Evolutionary conservation across 2,329 filamentous ascomycete genomes (phyloP), one percentile per base, ranked within the genome.

Genomic region (Neoscytalidium dimidiatum): DNA sequence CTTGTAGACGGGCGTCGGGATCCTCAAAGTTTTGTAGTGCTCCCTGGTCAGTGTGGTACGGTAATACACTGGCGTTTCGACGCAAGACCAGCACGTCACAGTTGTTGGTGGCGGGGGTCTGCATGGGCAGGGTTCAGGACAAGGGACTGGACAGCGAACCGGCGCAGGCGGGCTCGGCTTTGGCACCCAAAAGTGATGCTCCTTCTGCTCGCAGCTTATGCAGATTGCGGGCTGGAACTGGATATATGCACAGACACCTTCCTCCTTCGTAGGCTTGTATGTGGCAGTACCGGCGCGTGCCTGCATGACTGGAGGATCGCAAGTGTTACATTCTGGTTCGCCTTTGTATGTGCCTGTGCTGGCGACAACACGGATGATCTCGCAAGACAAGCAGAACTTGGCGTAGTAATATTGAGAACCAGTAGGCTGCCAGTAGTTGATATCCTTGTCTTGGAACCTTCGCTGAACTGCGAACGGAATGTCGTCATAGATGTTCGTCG

Each of bases 401-500:
- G 44, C 31, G 9, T 62, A 62, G 58, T 62, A 62, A 21, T 38
- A 48, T 4, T 38, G 29, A n/a, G 58, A 62, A 14, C 29, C 58
- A 19, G 13, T 8, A 11, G 58, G 29, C 2, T 26, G 19, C 58
- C 58, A 62, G 29, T 49, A 62, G 43, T 62, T 62, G 21, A 62
- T 49, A 3, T 62, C 58, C 3, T 48, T 4, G 7, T 51, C 14
- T n/a, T 62, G 19, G 29, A 62, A 62, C n/a, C 23, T 19, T 11
- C n/a, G 19, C 13, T 41, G 31, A 2, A 57, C n/a, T 4, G 52
- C n/a, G 19, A 6, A 9, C 5, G 52, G 52, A 9, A 57, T 28
- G 6, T 13, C 17, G 13, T 21, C 29, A 9, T 19, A 14, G n/a
- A 33, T 29, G 28, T 33, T 13, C 19, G 11, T 9, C 17, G 14